These are phyloP conservation scores for Globisporangium paddicum DNA, from an alignment of 352 stramenopile species.

Conservation along the genomic window DNA sequence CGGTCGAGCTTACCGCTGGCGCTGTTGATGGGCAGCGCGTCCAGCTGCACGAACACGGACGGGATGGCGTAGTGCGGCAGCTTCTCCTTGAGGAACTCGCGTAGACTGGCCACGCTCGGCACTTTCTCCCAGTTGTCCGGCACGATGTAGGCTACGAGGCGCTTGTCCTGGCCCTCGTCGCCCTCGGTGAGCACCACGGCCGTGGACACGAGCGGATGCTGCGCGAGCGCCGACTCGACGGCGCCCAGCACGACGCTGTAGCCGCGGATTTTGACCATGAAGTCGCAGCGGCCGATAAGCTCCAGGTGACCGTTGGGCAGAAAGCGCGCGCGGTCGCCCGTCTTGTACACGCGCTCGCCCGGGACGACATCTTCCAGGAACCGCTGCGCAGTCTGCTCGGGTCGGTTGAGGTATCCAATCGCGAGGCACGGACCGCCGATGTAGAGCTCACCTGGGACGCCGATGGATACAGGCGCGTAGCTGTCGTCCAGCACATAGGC, in stretches of 20 bases:
- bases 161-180: conserved; percentile 82
- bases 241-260: conserved; percentile 93
- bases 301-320: conserved; percentile 89
- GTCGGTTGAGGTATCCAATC: conserved; percentile 80
- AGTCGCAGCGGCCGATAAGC: conserved; percentile 92
- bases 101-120: conserved; percentile 56
- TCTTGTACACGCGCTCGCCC: conserved; percentile 88
- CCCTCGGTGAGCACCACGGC: conserved; percentile 90
- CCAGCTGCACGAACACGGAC: conserved; percentile 73
- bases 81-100: conserved; percentile 63
- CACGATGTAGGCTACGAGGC: conserved; percentile 91
- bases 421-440: conserved; percentile 84
- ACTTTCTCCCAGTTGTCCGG: conserved; percentile 67
- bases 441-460: conserved; percentile 78
- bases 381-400: conserved; percentile 68
- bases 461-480: conserved; percentile 53
- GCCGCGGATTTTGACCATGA: conserved; percentile 95
- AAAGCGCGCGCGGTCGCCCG: conserved; percentile 89
- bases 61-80: conserved; percentile 84
- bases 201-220: conserved; percentile 80
- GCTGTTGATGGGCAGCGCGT: conserved; percentile 84
- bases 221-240: conserved; percentile 86
- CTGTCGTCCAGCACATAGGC: conserved; percentile 76
- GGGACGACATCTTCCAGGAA: conserved; percentile 69
- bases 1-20: conserved; percentile 87